Conservation (phyloP, 345 rosid species). For the Cardamine resedifolia region DNA sequence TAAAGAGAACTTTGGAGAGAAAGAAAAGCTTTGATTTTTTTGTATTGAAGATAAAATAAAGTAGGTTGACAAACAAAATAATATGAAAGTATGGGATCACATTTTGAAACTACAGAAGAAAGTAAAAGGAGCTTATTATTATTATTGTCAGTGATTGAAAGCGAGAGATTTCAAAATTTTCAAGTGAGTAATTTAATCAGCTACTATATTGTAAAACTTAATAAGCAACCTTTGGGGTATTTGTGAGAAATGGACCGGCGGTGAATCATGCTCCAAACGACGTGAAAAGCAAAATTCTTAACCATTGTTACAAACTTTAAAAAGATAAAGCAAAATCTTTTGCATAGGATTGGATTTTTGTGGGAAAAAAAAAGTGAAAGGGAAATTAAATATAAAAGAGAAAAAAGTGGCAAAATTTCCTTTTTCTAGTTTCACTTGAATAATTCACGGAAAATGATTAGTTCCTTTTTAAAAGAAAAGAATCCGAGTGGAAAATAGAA, state of each 20-base stretch:
- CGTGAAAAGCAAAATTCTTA: too few species aligned
- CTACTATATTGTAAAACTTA: constrained; percentile 6
- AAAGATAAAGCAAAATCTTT: constrained; percentile 32
- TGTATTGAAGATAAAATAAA: background rate
- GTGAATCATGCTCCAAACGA: constrained; percentile 24
- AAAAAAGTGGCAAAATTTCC: background rate
- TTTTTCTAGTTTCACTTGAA: constrained; percentile 20
- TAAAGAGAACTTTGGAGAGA: background rate
- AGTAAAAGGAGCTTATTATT: constrained; percentile 31
- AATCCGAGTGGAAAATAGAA: background rate
- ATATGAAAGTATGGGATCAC: constrained; percentile 20
- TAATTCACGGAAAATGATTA: constrained; percentile 22
- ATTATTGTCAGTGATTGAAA: constrained; percentile 27
- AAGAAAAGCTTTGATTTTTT: constrained; percentile 24
- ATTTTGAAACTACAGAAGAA: constrained; percentile 26
- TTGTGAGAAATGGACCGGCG: background rate
- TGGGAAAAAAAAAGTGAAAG: constrained; percentile 12
- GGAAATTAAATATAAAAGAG: background rate
- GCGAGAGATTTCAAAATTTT: constrained; percentile 14
- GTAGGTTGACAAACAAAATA: constrained; percentile 13
- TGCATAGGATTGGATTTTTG: constrained; percentile 21
- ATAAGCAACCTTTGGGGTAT: constrained; percentile 18
- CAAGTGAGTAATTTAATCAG: background rate
- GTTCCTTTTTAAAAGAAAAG: background rate
- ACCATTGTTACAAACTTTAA: too few species aligned